Evolutionary conservation across 2,329 filamentous ascomycete species (phyloP).

Genomic region (Penicillium olsonii): DNA sequence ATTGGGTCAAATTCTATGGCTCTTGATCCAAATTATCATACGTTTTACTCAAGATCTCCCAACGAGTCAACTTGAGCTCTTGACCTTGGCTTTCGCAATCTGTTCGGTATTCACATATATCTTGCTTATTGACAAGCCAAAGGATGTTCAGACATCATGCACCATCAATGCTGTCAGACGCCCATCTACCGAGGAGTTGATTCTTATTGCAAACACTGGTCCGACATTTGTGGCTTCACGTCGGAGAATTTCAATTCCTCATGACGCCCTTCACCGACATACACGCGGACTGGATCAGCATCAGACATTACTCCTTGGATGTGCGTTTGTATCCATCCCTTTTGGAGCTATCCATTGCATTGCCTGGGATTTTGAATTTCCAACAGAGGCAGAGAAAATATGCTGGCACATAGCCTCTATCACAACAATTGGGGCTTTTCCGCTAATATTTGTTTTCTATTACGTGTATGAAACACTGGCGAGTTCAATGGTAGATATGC

Average conservation of each 20-base stretch:
- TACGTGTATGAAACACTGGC: too few relatives aligned
- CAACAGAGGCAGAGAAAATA: background rate
- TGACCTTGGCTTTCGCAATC: background rate
- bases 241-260: background rate
- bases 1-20: background rate
- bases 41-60: background rate
- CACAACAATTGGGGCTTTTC: background rate
- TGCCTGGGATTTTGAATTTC: slow-evolving; percentile 1
- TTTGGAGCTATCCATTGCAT: background rate
- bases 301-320: background rate
- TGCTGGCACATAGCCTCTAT: background rate
- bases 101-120: background rate
- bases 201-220: background rate
- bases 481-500: too few relatives aligned
- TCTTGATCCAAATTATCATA: background rate
- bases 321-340: background rate
- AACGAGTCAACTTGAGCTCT: background rate
- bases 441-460: background rate
- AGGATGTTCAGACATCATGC: background rate
- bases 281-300: too few relatives aligned
- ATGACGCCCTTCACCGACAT: background rate
- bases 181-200: background rate
- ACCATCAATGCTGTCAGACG: background rate
- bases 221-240: background rate
- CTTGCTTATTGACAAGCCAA: background rate